Evolutionary conservation across 129 eudicot genomes (phyloP).

Genomic region (Pittosporum tobira): DNA sequence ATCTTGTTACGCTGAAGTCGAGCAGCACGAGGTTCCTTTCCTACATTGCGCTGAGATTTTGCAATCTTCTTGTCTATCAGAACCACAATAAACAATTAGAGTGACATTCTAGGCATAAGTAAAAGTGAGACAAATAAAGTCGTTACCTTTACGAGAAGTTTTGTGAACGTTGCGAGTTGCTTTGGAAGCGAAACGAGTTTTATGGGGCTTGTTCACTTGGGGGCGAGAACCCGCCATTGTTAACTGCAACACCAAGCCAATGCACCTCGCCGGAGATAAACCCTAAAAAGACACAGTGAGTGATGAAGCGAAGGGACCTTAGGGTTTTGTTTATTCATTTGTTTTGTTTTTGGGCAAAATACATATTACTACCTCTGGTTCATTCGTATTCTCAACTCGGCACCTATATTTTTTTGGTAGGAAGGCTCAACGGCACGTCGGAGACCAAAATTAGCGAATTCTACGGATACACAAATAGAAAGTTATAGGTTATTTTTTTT

Average conservation of each 20-base stretch:
- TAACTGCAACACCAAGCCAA: neutral
- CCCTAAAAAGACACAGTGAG: too few species aligned
- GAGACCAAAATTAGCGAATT: too few species aligned
- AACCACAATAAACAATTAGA: neutral
- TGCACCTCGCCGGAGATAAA: neutral
- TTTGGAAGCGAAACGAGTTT: conserved; percentile 87
- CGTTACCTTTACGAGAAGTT: conserved; percentile 57
- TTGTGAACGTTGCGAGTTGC: conserved; percentile 78
- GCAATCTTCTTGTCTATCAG: conserved; percentile 51
- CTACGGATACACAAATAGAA: too few species aligned
- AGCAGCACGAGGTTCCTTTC: conserved; percentile 79
- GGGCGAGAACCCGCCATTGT: conserved; percentile 66
- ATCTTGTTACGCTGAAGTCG: conserved; percentile 69
- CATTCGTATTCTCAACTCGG: too few species aligned
- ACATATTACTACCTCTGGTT: too few species aligned
- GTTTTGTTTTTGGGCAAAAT: too few species aligned
- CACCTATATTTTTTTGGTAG: too few species aligned
- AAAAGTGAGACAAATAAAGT: neutral
- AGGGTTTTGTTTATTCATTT: too few species aligned
- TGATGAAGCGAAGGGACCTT: too few species aligned
- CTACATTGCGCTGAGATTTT: conserved; percentile 45
- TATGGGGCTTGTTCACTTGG: conserved; percentile 78
- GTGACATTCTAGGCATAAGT: neutral
- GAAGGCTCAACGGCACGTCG: too few species aligned
- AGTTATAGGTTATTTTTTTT: too few species aligned